Conservation (phyloP, 83 land plant species). For the Picea engelmannii region DNA sequence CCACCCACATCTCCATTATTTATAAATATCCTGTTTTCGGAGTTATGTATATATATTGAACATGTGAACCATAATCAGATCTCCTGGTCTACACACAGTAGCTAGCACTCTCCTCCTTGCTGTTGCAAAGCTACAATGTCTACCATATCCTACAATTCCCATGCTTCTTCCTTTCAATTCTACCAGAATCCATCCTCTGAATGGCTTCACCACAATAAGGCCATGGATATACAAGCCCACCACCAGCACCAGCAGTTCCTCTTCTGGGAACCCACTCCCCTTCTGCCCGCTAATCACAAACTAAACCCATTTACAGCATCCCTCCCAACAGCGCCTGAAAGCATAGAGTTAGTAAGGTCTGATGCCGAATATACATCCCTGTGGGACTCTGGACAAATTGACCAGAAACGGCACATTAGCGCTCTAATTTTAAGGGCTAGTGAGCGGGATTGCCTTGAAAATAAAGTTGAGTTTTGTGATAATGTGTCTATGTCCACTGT, state of each 20-base stretch:
- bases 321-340: background rate
- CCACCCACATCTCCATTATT: background rate
- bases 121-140: slow-evolving; percentile 1
- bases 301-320: background rate
- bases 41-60: background rate
- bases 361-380: background rate
- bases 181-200: slow-evolving; percentile 12
- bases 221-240: background rate
- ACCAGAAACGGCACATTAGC: slow-evolving; percentile 9
- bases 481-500: background rate
- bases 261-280: slow-evolving; percentile 8
- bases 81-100: background rate
- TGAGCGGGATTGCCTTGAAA: slow-evolving; percentile 14
- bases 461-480: background rate
- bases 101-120: background rate
- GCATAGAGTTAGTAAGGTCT: no score
- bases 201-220: slow-evolving; percentile 8
- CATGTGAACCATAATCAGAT: background rate
- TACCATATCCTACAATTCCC: slow-evolving; percentile 9
- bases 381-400: background rate
- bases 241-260: slow-evolving; percentile 2
- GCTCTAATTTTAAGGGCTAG: slow-evolving; percentile 15
- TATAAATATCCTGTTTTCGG: background rate
- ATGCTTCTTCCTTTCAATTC: background rate
- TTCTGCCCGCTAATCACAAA: background rate